Evolutionary conservation across 495 filamentous ascomycete species (phyloP).

Genomic region (Penicillium steckii): DNA sequence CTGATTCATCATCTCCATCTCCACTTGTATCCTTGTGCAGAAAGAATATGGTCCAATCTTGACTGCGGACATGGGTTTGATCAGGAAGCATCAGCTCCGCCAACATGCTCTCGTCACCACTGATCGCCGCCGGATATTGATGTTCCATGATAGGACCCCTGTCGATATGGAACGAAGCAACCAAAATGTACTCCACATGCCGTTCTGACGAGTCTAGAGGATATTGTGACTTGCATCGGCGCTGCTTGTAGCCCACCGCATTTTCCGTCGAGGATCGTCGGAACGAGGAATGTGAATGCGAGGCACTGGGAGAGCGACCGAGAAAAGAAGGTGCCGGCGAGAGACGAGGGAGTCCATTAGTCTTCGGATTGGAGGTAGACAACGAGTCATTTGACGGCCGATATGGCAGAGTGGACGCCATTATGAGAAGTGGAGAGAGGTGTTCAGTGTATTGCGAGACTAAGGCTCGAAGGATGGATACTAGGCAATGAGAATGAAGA

Average conservation of each 20-base stretch:
- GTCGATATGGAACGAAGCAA: constrained; percentile 96
- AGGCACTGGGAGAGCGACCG: constrained; percentile 54
- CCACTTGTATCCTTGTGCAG: constrained; percentile 88
- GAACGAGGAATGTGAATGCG: constrained; percentile 34
- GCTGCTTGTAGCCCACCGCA: constrained; percentile 43
- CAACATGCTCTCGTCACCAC: constrained; percentile 96
- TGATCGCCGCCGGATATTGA: constrained; percentile 91
- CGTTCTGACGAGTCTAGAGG: constrained; percentile 74
- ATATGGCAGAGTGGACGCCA: constrained; percentile 46
- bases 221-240: constrained; percentile 77
- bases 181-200: constrained; percentile 99
- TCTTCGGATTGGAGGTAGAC: constrained; percentile 40
- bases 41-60: constrained; percentile 99
- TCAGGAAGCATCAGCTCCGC: constrained; percentile 98
- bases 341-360: constrained; percentile 53
- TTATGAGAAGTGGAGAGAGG: constrained; percentile 20
- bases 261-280: constrained; percentile 47
- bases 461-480: constrained; percentile 11
- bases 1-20: constrained; percentile 68
- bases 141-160: constrained; percentile 97
- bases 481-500: constrained; percentile 3
- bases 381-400: constrained; percentile 43
- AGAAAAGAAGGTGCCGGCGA: constrained; percentile 52
- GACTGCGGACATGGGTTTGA: constrained; percentile 89
- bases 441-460: constrained; percentile 13